Base-by-base conservation (phyloP, 1,139 yeast species). In the Pichiaceae sp. region DNA sequence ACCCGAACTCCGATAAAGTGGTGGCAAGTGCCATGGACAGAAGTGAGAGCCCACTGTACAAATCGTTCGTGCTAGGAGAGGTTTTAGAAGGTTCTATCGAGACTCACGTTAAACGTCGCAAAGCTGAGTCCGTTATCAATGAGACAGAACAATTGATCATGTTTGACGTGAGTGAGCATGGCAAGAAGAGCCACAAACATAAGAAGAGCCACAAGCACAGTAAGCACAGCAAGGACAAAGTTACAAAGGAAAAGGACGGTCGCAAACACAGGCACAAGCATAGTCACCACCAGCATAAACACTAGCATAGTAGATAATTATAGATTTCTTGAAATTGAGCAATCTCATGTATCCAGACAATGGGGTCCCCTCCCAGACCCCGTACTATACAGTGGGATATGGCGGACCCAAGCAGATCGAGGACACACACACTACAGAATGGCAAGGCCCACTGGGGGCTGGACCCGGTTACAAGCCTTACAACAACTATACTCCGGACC, bases 31-130 rank as follows among this genome's bases (percentile, higher is more conserved):
- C 68, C 46, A 56, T 82, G 43, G 57, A 75, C 40, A 64, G 73
- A 49, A 61, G 66, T 1, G 64, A 60, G 33, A 75, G 84, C 3
- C 86, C 86, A 1, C 58, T 82, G 37, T 82, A 81, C 49, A 62
- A 70, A 46, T 74, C 75, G 78, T 91, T 91, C 64, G 93, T 87
- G 1, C 72, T 73, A 48, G 98, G 97, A 0, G 89, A 82, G 44
- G 83, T 91, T 1, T 60, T 91, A 38, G 72, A 72, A 34, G 97
- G 96, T 2, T 85, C 95, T 0, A 75, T 80, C 17, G 75, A 72
- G 6, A 61, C 60, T 17, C 47, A 38, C 16, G 33, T 29, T 8
- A 41, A 43, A 31, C 42, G 40, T 19, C 18, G 31, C 32, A 28
- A 19, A 21, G 8, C 24, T 23, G 20, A 23, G 29, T 27, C 33